phyloP scores from a whole-genome alignment of 2,329 filamentous ascomycete genomes.

The Colletotrichum gigasporum region DNA sequence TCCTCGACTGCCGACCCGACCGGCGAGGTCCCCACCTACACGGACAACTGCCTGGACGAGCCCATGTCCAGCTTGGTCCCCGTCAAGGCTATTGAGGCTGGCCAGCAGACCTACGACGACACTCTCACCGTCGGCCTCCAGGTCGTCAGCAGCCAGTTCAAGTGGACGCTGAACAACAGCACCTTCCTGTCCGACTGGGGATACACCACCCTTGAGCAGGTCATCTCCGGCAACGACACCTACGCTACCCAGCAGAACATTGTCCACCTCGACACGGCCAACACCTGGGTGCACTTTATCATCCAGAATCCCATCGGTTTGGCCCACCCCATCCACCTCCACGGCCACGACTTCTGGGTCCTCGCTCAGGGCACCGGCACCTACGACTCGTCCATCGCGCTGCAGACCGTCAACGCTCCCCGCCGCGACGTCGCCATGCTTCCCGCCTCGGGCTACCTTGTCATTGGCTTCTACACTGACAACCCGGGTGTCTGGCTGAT shows the following conservation, averaged over 20 bases:
- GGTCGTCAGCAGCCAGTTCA: conserved; percentile 46
- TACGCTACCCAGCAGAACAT: conserved; percentile 36
- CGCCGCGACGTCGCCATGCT: conserved; percentile 63
- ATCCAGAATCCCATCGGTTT: conserved; percentile 41
- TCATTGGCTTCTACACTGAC: conserved; percentile 58
- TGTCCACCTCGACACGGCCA: conserved; percentile 32
- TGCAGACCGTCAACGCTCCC: conserved; percentile 52
- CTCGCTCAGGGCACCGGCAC: conserved; percentile 36
- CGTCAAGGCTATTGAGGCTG: conserved; percentile 41
- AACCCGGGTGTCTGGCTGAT: conserved; percentile 61
- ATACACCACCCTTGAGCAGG: conserved; percentile 37
- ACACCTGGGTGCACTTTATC: conserved; percentile 44
- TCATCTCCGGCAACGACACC: conserved; percentile 27
- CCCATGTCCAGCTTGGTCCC: conserved; percentile 44
- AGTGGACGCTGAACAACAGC: conserved; percentile 58
- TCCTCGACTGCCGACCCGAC: conserved; percentile 36
- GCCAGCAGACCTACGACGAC: conserved; percentile 39
- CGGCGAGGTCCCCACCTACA: conserved; percentile 35
- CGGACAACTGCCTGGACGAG: conserved; percentile 45
- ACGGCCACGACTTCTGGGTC: conserved; percentile 52
- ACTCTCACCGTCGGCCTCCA: conserved; percentile 37
- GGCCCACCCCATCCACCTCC: conserved; percentile 59
- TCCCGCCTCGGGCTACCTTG: conserved; percentile 52
- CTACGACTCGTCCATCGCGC: conserved; percentile 35
- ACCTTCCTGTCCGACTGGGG: conserved; percentile 57